These are phyloP conservation scores for Rhizoclosmatium globosum DNA, from an alignment of 192 early-diverging fungal species.

Conservation along the genomic window DNA sequence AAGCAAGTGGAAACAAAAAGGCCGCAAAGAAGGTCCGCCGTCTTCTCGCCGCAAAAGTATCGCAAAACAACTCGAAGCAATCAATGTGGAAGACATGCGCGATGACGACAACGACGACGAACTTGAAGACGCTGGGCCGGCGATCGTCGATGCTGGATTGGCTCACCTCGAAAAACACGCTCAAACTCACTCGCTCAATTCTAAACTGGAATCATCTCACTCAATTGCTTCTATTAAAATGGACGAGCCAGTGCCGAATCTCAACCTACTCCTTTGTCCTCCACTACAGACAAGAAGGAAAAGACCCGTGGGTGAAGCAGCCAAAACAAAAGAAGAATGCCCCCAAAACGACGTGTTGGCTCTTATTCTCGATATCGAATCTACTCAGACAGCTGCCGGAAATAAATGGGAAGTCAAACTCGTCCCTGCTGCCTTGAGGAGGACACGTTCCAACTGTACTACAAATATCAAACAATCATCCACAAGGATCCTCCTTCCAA, in stretches of 20 bases:
- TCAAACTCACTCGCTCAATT: background rate
- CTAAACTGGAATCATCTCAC: too few species aligned
- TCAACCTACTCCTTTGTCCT: too few species aligned
- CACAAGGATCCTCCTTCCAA: conserved; percentile 76
- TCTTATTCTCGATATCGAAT: conserved; percentile 32
- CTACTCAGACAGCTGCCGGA: background rate
- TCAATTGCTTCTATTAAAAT: too few species aligned
- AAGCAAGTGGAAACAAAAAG: conserved; percentile 64
- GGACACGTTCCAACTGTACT: conserved; percentile 80
- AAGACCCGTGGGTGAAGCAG: conserved; percentile 38
- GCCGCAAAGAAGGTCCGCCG: conserved; percentile 69
- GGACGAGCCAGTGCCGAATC: too few species aligned
- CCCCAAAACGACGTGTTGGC: conserved; percentile 4
- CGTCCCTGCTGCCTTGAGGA: conserved; percentile 73
- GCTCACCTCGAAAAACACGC: background rate
- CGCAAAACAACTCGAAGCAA: conserved; percentile 23
- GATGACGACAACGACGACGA: background rate
- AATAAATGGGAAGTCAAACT: conserved; percentile 47
- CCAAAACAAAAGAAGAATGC: conserved; percentile 28
- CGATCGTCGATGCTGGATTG: background rate
- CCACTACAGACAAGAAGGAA: conserved; percentile 15
- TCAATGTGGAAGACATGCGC: background rate
- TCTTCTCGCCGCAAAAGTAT: conserved; percentile 59
- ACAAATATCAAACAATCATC: conserved; percentile 82
- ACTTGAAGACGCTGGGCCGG: conserved; percentile 6